A percentile compares a stretch with the other conserved stretches of the same genome.
Evolutionary conservation across 805 yeast genomes (phyloP).

Genomic region (Candida sithepensis): DNA sequence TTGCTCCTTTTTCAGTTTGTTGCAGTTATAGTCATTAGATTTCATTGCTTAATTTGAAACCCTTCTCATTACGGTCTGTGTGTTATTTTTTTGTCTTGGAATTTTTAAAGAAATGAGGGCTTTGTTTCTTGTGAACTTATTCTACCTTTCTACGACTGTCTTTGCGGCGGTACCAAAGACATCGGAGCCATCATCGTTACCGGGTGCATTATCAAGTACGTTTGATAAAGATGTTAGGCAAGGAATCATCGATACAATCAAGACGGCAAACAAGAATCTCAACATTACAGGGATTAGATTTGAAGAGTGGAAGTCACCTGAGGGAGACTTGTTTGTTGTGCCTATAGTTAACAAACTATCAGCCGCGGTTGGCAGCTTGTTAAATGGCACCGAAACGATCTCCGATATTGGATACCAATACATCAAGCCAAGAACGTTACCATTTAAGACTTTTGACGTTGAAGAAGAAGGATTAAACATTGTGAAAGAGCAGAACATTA

Average conservation of each 20-base stretch:
- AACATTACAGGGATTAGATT: constrained; percentile 18
- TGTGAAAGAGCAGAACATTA: constrained; percentile 26
- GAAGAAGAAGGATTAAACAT: constrained; percentile 4
- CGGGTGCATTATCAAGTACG: not conserved
- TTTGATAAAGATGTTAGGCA: not conserved
- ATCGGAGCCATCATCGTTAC: not conserved
- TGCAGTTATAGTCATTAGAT: too few species aligned
- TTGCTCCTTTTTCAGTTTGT: too few species aligned
- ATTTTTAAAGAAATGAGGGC: too few species aligned
- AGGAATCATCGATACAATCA: constrained; percentile 17
- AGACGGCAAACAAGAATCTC: not conserved
- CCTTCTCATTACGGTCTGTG: too few species aligned
- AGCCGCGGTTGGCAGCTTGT: not conserved
- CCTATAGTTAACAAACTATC: constrained; percentile 11
- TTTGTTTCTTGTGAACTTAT: too few species aligned
- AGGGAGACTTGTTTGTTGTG: constrained; percentile 21
- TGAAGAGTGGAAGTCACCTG: constrained; percentile 27
- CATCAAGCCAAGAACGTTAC: constrained; percentile 1
- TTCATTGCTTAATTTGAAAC: too few species aligned
- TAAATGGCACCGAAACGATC: not conserved
- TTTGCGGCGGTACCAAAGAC: too few species aligned
- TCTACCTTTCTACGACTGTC: too few species aligned
- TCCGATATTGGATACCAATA: constrained; percentile 11
- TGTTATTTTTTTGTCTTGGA: too few species aligned
- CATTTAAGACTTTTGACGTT: not conserved